Evolutionary conservation across 306 rosid genomes (phyloP), one percentile per base, ranked within the genome.

Genomic region (Dalbergia cochinchinensis): DNA sequence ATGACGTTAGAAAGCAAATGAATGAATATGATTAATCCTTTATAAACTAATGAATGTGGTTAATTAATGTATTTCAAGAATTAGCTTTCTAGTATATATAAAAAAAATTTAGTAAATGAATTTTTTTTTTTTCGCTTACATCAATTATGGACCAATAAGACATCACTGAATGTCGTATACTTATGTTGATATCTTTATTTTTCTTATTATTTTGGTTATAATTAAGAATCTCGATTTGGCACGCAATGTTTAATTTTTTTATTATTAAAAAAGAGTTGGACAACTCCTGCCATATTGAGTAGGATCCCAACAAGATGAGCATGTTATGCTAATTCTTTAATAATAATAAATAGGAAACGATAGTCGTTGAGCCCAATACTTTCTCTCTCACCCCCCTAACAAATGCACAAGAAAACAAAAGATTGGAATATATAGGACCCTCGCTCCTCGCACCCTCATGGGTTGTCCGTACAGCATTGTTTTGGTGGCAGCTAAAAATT

Each of bases 391-490:
- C 13, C 6, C 3, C 1, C 35, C 34, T 18, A 54, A 72, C 20
- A 55, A 61, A 31, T 70, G 51, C 50, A 15, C 11, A 42, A 50
- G 60, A 20, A 7, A 37, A 58, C 65, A 76, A 62, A 61, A 60
- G 44, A 74, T 41, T 58, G 69, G 18, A 59, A 73, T 62, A 18
- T 39, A 18, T 48, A 44, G 59, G 78, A 47, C 22, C 72, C 6
- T 44, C 8, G 31, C 15, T 18, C 33, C 65, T 42, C 6, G 31
- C 6, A 37, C 4, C n/a, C 14, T 11, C 4, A 4, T 22, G 33
- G 33, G 53, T 54, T 14, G 2, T 68, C 82, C 65, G 73, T 77
- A 77, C 80, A 8, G 0, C 5, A 37, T 33, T 53, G 10, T 48
- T 62, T 33, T 33, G 45, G 59, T 65, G 54, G 45, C 55, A 66